Conservation (phyloP, 768 basidiomycete species). For the Tulasnella sp. region DNA sequence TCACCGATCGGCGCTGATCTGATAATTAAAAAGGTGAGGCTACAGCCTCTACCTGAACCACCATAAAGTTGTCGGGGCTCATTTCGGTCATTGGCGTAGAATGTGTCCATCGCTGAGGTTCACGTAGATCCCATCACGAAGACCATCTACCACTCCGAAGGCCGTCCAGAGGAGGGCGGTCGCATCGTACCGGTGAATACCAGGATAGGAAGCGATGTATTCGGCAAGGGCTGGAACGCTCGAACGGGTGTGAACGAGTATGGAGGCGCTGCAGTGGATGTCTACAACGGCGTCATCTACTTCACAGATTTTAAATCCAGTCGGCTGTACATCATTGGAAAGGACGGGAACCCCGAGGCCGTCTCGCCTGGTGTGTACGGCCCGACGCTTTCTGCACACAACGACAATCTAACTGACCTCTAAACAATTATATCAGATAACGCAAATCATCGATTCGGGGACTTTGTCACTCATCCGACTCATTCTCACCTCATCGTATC, state of each 20-base stretch:
- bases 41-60: background rate
- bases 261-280: conserved; percentile 52
- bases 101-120: conserved; percentile 31
- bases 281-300: conserved; percentile 39
- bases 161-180: conserved; percentile 44
- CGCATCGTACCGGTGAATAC: conserved; percentile 50
- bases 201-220: conserved; percentile 37
- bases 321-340: conserved; percentile 36
- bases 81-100: conserved; percentile 19
- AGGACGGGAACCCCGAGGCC: conserved; percentile 30
- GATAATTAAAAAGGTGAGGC: conserved; percentile 36
- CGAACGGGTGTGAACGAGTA: conserved; percentile 57
- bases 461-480: conserved; percentile 47
- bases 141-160: conserved; percentile 45
- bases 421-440: conserved; percentile 38
- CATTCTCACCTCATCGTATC: conserved; percentile 45
- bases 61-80: background rate
- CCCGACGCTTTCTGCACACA: background rate
- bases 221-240: conserved; percentile 44
- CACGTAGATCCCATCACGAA: conserved; percentile 40
- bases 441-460: conserved; percentile 47
- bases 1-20: conserved; percentile 45
- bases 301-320: conserved; percentile 49
- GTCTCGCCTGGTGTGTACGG: conserved; percentile 46
- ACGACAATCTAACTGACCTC: background rate